phyloP scores from a whole-genome alignment of 2,329 filamentous ascomycete genomes.

The Colletotrichum somersetense region DNA sequence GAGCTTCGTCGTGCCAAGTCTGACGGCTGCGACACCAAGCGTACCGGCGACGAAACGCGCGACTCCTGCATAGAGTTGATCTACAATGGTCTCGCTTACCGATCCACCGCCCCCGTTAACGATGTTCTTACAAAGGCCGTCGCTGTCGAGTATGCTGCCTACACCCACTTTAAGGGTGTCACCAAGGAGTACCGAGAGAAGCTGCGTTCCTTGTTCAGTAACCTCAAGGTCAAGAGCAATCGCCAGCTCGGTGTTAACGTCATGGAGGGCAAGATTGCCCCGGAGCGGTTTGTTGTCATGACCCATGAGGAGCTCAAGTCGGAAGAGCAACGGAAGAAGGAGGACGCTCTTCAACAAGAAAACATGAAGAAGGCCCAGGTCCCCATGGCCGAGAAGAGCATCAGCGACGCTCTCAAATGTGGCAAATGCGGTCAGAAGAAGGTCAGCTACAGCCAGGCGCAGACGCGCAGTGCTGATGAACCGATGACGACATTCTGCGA shows the following conservation, averaged over 20 bases:
- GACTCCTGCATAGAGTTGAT: constrained; percentile 91
- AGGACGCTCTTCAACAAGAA: constrained; percentile 83
- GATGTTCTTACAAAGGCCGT: constrained; percentile 80
- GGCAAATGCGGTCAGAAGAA: constrained; percentile 93
- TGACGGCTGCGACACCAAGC: constrained; percentile 83
- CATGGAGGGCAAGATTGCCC: constrained; percentile 77
- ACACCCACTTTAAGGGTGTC: constrained; percentile 76
- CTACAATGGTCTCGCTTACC: constrained; percentile 87
- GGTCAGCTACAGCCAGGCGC: constrained; percentile 95
- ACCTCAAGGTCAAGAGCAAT: constrained; percentile 94
- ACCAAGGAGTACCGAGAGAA: constrained; percentile 84
- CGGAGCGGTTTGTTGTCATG: constrained; percentile 86
- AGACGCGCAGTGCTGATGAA: constrained; percentile 95
- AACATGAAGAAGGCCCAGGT: constrained; percentile 99
- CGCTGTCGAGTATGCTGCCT: constrained; percentile 87
- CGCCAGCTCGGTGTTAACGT: constrained; percentile 81
- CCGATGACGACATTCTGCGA: constrained; percentile 86
- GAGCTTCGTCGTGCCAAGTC: constrained; percentile 83
- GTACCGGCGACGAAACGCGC: constrained; percentile 79
- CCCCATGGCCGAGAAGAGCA: constrained; percentile 89
- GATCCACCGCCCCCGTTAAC: constrained; percentile 77
- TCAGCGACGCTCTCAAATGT: constrained; percentile 89
- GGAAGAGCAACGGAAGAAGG: constrained; percentile 80
- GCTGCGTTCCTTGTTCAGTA: constrained; percentile 92
- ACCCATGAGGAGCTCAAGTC: constrained; percentile 91